A percentile compares a stretch with the other conserved stretches of the same genome.
These are phyloP conservation scores for Neonectria hederae DNA, from an alignment of 2,329 filamentous ascomycete genomes.

Conservation along the genomic window DNA sequence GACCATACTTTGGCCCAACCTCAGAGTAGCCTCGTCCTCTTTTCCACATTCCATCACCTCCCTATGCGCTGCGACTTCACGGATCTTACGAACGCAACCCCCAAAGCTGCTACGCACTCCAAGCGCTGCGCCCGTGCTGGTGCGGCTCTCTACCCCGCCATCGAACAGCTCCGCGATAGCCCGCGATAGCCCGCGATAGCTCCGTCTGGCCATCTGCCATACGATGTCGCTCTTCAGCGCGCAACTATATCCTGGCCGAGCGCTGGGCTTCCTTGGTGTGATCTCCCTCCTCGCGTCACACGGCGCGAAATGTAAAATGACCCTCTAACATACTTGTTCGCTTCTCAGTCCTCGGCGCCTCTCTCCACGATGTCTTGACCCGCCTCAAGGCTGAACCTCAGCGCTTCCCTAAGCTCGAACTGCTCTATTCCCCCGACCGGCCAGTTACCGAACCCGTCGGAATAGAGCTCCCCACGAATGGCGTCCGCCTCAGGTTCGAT, in stretches of 20 bases:
- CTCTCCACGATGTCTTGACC: conserved; percentile 88
- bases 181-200: conserved; percentile 18
- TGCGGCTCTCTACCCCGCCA: conserved; percentile 36
- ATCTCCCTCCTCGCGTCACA: conserved; percentile 26
- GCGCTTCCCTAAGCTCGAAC: conserved; percentile 82
- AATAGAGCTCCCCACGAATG: conserved; percentile 82
- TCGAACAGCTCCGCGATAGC: conserved; percentile 28
- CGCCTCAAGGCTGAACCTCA: conserved; percentile 88
- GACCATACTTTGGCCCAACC: conserved; percentile 20
- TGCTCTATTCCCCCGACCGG: conserved; percentile 79
- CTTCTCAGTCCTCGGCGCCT: conserved; percentile 82
- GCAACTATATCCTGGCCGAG: conserved; percentile 73
- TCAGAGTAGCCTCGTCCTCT: not conserved
- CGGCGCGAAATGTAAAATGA: not conserved
- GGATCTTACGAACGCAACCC: conserved; percentile 6
- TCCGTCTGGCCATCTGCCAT: conserved; percentile 33
- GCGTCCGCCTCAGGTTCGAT: conserved; percentile 90
- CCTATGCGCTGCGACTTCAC: conserved; percentile 23
- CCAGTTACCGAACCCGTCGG: conserved; percentile 81
- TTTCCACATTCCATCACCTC: not conserved
- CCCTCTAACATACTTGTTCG: not conserved
- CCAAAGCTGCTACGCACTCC: conserved; percentile 4
- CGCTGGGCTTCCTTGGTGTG: conserved; percentile 68
- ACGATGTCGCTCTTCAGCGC: conserved; percentile 63
- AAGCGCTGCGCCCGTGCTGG: conserved; percentile 30